Evolutionary conservation across 2,329 filamentous ascomycete species (phyloP).

Genomic region (Immersiporthe knoxdaviesiana): DNA sequence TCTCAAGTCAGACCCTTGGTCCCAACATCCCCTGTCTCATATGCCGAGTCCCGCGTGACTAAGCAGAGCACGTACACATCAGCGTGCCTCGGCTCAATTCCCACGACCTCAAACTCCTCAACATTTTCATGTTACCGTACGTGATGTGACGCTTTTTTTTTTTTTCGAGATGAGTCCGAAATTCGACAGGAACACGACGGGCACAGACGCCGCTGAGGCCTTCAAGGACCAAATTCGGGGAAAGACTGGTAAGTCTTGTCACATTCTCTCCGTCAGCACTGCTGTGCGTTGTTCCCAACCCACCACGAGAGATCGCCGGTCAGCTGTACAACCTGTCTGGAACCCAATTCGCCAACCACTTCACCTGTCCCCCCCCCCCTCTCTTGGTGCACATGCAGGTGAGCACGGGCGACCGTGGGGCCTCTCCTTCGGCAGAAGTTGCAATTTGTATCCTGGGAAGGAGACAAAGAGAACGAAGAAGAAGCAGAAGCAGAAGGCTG

Average conservation of each 20-base stretch:
- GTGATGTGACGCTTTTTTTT: neutral
- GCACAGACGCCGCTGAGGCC: slow-evolving; percentile 29
- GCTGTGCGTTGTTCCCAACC: neutral
- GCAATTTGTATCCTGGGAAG: neutral
- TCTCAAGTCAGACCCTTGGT: neutral
- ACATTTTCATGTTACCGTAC: neutral
- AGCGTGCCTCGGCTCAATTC: slow-evolving; percentile 13
- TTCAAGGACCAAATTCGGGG: slow-evolving; percentile 29
- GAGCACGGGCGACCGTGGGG: slow-evolving; percentile 3
- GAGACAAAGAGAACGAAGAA: too few relatives aligned
- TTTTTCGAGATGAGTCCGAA: slow-evolving; percentile 17
- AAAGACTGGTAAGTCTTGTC: slow-evolving; percentile 25
- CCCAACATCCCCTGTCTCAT: neutral
- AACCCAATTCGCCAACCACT: slow-evolving; percentile 13
- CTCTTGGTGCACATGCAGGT: neutral
- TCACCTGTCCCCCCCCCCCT: neutral
- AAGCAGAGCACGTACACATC: slow-evolving; percentile 9
- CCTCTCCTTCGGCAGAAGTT: neutral
- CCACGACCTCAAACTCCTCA: neutral
- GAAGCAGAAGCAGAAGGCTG: neutral
- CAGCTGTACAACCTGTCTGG: slow-evolving; percentile 4
- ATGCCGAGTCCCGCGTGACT: slow-evolving; percentile 12
- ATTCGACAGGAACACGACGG: slow-evolving; percentile 26
- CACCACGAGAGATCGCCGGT: slow-evolving; percentile 19
- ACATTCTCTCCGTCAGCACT: slow-evolving; percentile 7